Base-by-base conservation (phyloP, 345 rosid genomes). In the Noccaea caerulescens region DNA sequence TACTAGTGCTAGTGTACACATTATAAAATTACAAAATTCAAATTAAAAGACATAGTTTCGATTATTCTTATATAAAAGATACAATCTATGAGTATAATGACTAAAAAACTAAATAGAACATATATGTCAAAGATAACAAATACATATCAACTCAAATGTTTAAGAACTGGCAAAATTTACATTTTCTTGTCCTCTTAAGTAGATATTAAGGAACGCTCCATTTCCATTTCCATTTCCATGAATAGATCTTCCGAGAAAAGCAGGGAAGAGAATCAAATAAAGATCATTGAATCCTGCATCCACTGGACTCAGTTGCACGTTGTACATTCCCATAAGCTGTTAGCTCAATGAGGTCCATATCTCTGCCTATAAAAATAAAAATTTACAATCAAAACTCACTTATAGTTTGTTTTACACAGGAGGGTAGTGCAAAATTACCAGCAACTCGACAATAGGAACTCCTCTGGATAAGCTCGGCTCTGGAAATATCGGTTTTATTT, bases 391-490 rank as follows among this genome's bases (percentile, higher is more conserved):
- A n/a, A 23, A 38, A 69, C 34, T 38, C 39, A 13, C 37, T 30
- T 10, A 57, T 6, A 61, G 51, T 58, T 30, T 54, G 34, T 32
- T 7, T 27, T 37, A 16, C 9, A 25, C 46, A 46, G 34, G 52
- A 36, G 1, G 46, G 46, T 23, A 16, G n/a, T 8, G 61, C 34
- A 33, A 33, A 61, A 73, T 33, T 80, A 93, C 98, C 97, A 74
- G 93, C 80, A 66, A 93, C 91, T 37, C 91, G 93, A 72, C 99
- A 93, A 65, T 91, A 89, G 43, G 96, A 86, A 79, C 97, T 93
- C 80, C 74, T 91, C 65, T 82, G 84, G 53, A 93, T 83, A 76
- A 93, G 93, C 38, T 93, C 97, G 42, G 98, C 81, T 82, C 80
- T 81, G 25, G 98, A 86, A 39, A 89, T 77, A 63, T 91, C 97